phyloP scores from a whole-genome alignment of 2,329 filamentous ascomycete species.

The Fonsecaea multimorphosa region DNA sequence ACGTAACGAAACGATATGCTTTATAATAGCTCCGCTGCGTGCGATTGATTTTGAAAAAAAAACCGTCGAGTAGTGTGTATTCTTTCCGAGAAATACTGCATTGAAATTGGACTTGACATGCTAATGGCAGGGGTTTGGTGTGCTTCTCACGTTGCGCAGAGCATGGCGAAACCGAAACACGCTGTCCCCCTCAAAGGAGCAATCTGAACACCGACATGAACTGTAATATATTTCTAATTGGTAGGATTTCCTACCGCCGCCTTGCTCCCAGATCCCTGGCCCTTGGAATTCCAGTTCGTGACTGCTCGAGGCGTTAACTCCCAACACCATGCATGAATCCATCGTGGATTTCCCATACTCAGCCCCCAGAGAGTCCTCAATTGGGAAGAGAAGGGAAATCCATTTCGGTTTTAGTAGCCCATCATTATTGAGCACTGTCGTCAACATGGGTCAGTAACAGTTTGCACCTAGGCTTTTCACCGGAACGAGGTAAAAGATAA shows the following conservation, averaged over 20 bases:
- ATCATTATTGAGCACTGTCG: conserved; percentile 34
- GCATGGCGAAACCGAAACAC: not conserved
- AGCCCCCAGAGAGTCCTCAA: not conserved
- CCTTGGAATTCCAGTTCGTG: not conserved
- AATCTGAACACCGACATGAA: not conserved
- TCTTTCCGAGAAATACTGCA: not conserved
- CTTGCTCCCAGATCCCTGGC: not conserved
- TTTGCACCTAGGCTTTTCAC: too few species aligned
- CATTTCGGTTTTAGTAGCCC: conserved; percentile 13
- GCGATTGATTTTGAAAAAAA: not conserved
- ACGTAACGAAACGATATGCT: not conserved
- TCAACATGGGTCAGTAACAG: too few species aligned
- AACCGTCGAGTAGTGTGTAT: not conserved
- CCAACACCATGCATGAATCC: not conserved
- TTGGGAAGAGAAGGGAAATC: not conserved
- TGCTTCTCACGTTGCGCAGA: not conserved
- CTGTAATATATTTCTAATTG: not conserved
- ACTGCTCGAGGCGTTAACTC: not conserved
- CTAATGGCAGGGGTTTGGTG: not conserved
- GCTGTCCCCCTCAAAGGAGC: not conserved
- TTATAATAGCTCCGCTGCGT: not conserved
- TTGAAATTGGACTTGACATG: not conserved
- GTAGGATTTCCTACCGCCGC: not conserved
- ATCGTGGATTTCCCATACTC: not conserved
- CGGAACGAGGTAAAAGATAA: too few species aligned